A percentile compares a stretch with the other conserved stretches of the same genome.
Evolutionary conservation across 1,139 yeast genomes (phyloP).

Genomic region (Blastobotrys buckinghamii): DNA sequence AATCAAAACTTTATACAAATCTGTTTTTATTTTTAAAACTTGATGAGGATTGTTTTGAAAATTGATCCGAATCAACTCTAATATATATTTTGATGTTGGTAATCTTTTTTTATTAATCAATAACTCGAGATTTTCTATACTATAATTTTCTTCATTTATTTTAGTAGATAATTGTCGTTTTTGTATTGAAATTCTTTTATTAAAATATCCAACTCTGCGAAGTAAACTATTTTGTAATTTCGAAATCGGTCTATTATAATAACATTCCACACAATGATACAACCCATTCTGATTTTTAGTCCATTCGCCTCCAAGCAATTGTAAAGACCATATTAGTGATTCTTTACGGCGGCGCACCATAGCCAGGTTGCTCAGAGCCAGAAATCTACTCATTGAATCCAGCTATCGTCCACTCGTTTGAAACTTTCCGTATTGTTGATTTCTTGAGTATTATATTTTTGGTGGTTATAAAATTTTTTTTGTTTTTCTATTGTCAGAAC

Average conservation of each 20-base stretch:
- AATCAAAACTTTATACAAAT: not conserved
- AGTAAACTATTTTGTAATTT: not conserved
- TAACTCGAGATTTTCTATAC: too few relatives aligned
- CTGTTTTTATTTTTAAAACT: not conserved
- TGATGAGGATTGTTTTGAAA: not conserved
- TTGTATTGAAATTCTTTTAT: too few relatives aligned
- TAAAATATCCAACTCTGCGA: not conserved
- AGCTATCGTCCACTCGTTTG: too few relatives aligned
- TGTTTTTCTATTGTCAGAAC: too few relatives aligned
- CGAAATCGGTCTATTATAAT: not conserved
- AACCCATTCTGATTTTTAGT: not conserved
- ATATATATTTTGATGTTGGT: not conserved
- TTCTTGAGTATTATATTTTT: too few relatives aligned
- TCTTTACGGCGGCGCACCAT: conserved; percentile 13
- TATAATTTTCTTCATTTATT: too few relatives aligned
- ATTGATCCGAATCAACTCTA: not conserved
- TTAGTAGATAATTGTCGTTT: too few relatives aligned
- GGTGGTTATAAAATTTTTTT: too few relatives aligned
- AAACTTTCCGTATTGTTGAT: too few relatives aligned
- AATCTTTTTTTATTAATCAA: not conserved
- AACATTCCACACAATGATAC: not conserved
- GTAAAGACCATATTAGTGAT: conserved; percentile 14
- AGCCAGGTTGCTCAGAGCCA: conserved; percentile 13
- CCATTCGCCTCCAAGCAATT: conserved; percentile 2
- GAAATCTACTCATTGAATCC: not conserved